phyloP scores from a whole-genome alignment of 495 filamentous ascomycete species.

The Bathelium albidoporum region DNA sequence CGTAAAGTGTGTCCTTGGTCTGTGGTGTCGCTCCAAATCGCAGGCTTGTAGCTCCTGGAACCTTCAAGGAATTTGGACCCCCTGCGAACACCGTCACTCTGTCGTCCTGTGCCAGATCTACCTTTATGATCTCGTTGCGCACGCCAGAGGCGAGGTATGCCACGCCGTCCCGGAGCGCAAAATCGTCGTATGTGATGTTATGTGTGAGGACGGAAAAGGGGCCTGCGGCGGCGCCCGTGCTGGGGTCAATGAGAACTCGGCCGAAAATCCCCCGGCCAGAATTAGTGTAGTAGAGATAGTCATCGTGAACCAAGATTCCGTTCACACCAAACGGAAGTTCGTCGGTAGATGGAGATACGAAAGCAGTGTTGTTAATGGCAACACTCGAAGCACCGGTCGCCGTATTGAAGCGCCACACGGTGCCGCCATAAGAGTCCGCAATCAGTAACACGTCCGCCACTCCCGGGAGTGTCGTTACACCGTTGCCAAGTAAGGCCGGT shows the following conservation, averaged over 20 bases:
- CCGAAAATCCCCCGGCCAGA: neutral
- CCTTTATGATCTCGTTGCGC: neutral
- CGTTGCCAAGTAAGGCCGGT: neutral
- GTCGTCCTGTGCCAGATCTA: neutral
- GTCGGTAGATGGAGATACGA: neutral
- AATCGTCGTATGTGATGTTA: neutral
- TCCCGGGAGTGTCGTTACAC: neutral
- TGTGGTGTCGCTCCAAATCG: neutral
- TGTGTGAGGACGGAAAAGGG: neutral
- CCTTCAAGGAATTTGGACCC: neutral
- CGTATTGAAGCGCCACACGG: neutral
- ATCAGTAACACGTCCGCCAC: neutral
- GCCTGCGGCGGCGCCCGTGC: neutral
- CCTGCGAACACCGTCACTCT: neutral
- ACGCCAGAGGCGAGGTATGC: neutral
- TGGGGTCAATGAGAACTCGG: neutral
- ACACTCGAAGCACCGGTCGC: neutral
- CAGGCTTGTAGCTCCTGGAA: neutral
- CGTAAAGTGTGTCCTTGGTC: neutral
- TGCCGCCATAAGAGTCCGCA: neutral
- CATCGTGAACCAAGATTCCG: neutral
- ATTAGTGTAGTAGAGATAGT: neutral
- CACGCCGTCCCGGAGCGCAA: neutral
- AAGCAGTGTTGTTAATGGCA: neutral
- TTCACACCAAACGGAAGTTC: neutral